Percentiles rank a stretch among this genome's conserved stretches.
These are phyloP conservation scores for Heliamphora pulchella DNA, from an alignment of 179 eudicot genomes.

Conservation along the genomic window DNA sequence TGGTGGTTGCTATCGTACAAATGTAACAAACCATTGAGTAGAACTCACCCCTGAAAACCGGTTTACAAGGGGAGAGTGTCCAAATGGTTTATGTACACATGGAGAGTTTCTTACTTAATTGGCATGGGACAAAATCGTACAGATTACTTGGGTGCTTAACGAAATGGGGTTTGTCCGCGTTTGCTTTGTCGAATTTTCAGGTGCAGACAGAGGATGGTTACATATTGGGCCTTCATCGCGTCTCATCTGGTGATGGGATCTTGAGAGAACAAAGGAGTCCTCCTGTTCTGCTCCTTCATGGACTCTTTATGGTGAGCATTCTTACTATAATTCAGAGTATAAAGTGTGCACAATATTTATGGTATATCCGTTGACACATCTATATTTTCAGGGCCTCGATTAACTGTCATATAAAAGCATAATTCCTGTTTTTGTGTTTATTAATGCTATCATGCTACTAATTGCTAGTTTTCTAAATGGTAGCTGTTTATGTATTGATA, in stretches of 20 bases:
- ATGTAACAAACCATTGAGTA: too few species aligned
- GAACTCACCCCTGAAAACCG: too few species aligned
- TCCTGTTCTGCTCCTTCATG: conserved; percentile 77
- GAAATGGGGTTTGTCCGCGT: neutral
- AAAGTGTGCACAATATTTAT: neutral
- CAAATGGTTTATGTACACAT: too few species aligned
- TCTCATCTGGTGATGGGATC: conserved; percentile 34
- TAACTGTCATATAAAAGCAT: too few species aligned
- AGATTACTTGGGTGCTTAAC: neutral
- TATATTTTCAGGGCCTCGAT: too few species aligned
- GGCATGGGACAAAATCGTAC: too few species aligned
- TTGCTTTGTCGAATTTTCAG: conserved; percentile 25
- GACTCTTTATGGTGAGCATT: conserved; percentile 64
- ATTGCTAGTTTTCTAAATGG: neutral
- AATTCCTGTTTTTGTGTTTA: too few species aligned
- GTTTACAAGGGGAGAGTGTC: too few species aligned
- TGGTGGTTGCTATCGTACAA: too few species aligned
- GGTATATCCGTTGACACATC: neutral
- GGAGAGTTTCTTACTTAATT: too few species aligned
- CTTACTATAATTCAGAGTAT: neutral
- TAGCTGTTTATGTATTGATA: neutral
- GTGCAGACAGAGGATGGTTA: conserved; percentile 73
- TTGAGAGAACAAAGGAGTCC: conserved; percentile 33
- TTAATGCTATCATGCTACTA: neutral
- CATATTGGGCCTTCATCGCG: conserved; percentile 68